phyloP scores from a whole-genome alignment of 129 eudicot genomes.

The Arctium lappa region DNA sequence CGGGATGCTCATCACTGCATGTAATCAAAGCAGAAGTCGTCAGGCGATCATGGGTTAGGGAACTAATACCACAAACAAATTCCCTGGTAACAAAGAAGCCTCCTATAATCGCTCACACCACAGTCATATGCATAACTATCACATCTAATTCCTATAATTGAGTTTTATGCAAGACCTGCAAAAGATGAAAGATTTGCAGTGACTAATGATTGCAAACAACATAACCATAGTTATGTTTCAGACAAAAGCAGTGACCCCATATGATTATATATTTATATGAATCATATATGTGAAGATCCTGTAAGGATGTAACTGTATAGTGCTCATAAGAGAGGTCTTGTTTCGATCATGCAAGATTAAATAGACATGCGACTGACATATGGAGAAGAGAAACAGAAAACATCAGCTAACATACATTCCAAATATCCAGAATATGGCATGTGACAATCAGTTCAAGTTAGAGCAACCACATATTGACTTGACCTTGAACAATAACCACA shows the following conservation, averaged over 20 bases:
- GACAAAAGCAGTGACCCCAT: not conserved
- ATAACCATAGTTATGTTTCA: not conserved
- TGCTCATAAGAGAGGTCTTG: not conserved
- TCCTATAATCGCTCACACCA: not conserved
- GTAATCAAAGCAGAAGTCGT: constrained; percentile 1
- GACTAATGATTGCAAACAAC: not conserved
- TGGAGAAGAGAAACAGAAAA: not conserved
- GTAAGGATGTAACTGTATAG: not conserved
- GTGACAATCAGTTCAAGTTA: not conserved
- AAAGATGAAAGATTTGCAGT: not conserved
- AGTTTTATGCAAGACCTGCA: not conserved
- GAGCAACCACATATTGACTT: not conserved
- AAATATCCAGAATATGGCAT: not conserved
- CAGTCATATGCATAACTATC: not conserved
- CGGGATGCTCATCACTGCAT: constrained; percentile 80
- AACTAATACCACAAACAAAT: not conserved
- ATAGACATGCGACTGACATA: not conserved
- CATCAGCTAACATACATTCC: not conserved
- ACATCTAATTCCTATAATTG: not conserved
- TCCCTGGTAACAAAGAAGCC: not conserved
- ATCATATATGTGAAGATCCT: not conserved
- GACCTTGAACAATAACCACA: not conserved
- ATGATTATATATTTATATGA: not conserved
- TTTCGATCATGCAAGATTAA: not conserved
- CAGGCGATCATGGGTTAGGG: constrained; percentile 5